Conservation (phyloP, 1,284 basidiomycete genomes). For the Trichosporon coremiiforme region DNA sequence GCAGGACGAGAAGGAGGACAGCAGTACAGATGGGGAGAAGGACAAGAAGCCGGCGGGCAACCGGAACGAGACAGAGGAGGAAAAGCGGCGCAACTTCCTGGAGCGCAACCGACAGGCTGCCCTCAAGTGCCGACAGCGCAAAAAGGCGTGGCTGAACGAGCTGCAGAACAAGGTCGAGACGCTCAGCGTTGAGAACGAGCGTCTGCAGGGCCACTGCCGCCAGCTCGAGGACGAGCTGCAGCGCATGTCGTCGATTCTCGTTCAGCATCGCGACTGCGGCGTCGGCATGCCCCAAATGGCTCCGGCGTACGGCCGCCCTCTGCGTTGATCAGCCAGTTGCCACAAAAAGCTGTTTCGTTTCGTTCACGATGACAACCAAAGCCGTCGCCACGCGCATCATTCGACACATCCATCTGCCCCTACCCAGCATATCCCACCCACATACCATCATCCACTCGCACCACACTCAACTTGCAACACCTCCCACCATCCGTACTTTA, state of each 20-base stretch:
- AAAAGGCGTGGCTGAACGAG: conserved; percentile 94
- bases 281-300: conserved; percentile 38
- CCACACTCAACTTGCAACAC: conserved; percentile 2
- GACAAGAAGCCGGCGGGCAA: conserved; percentile 54
- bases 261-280: conserved; percentile 56
- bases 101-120: conserved; percentile 95
- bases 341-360: conserved; percentile 8
- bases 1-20: conserved; percentile 15
- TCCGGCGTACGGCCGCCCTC: conserved; percentile 30
- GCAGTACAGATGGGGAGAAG: conserved; percentile 47
- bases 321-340: conserved; percentile 23
- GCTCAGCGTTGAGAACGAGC: conserved; percentile 87
- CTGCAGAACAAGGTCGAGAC: conserved; percentile 92
- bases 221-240: conserved; percentile 63
- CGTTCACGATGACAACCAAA: background rate
- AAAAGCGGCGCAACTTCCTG: conserved; percentile 90
- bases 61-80: conserved; percentile 91
- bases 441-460: conserved; percentile 10
- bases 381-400: conserved; percentile 4
- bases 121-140: conserved; percentile 96
- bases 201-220: conserved; percentile 65
- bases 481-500: background rate
- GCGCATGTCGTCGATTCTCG: conserved; percentile 60
- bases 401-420: background rate
- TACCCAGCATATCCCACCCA: conserved; percentile 8